Evolutionary conservation across 495 filamentous ascomycete species (phyloP).

Genomic region (Amniculicola lignicola): DNA sequence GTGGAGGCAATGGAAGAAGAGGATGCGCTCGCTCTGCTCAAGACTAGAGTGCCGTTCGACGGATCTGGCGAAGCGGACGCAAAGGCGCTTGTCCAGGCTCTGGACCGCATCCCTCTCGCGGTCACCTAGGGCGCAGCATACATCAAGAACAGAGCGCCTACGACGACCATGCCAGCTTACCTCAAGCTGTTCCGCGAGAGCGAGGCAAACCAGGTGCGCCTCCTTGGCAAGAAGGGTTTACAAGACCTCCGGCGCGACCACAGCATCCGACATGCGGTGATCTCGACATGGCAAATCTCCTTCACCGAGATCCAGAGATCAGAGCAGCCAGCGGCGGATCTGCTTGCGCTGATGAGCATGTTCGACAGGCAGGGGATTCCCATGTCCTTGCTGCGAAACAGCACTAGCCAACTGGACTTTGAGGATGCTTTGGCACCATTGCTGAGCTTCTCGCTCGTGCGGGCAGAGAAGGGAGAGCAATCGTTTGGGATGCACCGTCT

Average conservation of each 20-base stretch:
- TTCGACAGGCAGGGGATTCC: constrained; percentile 17
- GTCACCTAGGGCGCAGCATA: constrained; percentile 17
- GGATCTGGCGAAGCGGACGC: not conserved
- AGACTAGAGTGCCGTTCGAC: constrained; percentile 12
- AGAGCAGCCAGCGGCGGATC: not conserved
- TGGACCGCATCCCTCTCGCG: constrained; percentile 26
- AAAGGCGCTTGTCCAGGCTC: constrained; percentile 13
- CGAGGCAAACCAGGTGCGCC: not conserved
- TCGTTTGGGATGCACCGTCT: constrained; percentile 15
- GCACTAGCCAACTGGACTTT: not conserved
- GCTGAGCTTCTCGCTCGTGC: constrained; percentile 10
- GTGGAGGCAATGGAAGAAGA: constrained; percentile 20
- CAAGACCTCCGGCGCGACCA: not conserved
- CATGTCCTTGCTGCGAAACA: not conserved
- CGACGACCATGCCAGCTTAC: not conserved
- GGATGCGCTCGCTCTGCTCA: constrained; percentile 15
- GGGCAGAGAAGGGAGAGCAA: constrained; percentile 1
- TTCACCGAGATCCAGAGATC: not conserved
- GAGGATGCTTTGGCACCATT: not conserved
- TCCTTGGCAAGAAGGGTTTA: not conserved
- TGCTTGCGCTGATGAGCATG: constrained; percentile 6
- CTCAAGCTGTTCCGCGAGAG: constrained; percentile 9
- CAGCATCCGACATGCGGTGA: not conserved
- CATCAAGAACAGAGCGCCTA: constrained; percentile 8
- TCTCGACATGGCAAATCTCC: not conserved